Conservation (phyloP, 129 eudicot species). For the Solidago caesia region DNA sequence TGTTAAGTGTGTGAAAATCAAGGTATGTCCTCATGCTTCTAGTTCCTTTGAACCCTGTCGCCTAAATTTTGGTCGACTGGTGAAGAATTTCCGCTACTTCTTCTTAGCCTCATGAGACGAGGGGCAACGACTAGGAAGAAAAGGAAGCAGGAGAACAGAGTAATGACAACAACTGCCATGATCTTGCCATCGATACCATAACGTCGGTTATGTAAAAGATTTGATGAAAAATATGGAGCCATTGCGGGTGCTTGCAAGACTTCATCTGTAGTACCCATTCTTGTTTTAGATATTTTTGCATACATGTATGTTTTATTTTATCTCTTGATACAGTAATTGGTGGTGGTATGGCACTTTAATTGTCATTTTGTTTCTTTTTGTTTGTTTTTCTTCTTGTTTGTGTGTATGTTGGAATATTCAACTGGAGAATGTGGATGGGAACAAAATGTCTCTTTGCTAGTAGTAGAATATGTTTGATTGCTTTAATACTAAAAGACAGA, state of each 20-base stretch:
- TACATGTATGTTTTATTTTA: neutral
- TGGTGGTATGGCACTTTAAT: conserved; percentile 16
- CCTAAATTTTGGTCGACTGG: conserved; percentile 4
- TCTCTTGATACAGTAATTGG: neutral
- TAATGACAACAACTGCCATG: conserved; percentile 25
- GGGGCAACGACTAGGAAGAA: conserved; percentile 11
- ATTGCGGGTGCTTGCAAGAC: conserved; percentile 28
- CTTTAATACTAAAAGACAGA: conserved; percentile 20
- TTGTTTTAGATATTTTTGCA: conserved; percentile 14
- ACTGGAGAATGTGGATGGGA: conserved; percentile 20
- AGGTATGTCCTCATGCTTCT: conserved; percentile 14
- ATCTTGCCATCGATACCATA: conserved; percentile 29
- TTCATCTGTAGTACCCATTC: conserved; percentile 24
- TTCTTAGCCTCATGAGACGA: conserved; percentile 21
- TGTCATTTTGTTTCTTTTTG: neutral
- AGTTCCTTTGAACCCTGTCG: conserved; percentile 1
- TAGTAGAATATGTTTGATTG: neutral
- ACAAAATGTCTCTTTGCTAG: conserved; percentile 23
- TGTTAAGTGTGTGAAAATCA: conserved; percentile 7
- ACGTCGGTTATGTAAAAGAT: conserved; percentile 18
- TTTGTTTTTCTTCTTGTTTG: neutral
- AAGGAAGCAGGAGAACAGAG: conserved; percentile 18
- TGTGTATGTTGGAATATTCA: neutral
- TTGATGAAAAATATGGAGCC: conserved; percentile 16
- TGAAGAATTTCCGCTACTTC: conserved; percentile 16